Evolutionary conservation across 371 early-diverging fungal genomes (phyloP).

Genomic region (Lichtheimia ramosa): DNA sequence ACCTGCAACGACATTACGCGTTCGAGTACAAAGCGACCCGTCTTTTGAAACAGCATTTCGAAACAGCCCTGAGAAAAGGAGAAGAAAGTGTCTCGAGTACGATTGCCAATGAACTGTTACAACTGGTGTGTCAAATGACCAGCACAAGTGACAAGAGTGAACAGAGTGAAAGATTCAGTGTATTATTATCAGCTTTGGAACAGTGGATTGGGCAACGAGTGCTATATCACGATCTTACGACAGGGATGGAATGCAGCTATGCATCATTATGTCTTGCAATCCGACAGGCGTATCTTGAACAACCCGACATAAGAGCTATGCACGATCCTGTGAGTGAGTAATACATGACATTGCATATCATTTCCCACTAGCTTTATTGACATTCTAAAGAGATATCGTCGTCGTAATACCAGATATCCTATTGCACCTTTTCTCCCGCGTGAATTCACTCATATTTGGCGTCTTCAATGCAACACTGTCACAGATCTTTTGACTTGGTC

Average conservation of each 20-base stretch:
- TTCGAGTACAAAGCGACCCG: slow-evolving; percentile 30
- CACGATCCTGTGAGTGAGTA: slow-evolving; percentile 45
- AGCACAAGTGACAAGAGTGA: slow-evolving; percentile 25
- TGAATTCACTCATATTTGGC: slow-evolving; percentile 44
- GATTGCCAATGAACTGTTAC: slow-evolving; percentile 24
- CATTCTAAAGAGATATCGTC: slow-evolving; percentile 41
- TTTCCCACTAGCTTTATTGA: neutral
- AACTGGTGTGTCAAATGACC: slow-evolving; percentile 32
- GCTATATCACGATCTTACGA: slow-evolving; percentile 15
- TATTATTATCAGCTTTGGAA: slow-evolving; percentile 34
- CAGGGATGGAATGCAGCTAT: slow-evolving; percentile 36
- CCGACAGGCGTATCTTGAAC: slow-evolving; percentile 38
- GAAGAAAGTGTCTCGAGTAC: neutral
- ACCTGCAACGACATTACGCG: slow-evolving; percentile 26
- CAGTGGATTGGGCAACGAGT: slow-evolving; percentile 33
- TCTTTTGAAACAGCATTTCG: neutral
- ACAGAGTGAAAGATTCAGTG: slow-evolving; percentile 34
- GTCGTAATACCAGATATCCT: slow-evolving; percentile 50
- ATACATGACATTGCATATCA: neutral
- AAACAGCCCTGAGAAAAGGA: no score
- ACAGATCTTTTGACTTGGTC: neutral
- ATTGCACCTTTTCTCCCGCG: slow-evolving; percentile 53
- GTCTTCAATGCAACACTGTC: slow-evolving; percentile 32
- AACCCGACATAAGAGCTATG: slow-evolving; percentile 39
- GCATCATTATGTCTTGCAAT: slow-evolving; percentile 38